Percentiles rank a stretch among this genome's conserved stretches.
Conservation (phyloP, 495 filamentous ascomycete genomes). For the Thermothielavioides terrestris region DNA sequence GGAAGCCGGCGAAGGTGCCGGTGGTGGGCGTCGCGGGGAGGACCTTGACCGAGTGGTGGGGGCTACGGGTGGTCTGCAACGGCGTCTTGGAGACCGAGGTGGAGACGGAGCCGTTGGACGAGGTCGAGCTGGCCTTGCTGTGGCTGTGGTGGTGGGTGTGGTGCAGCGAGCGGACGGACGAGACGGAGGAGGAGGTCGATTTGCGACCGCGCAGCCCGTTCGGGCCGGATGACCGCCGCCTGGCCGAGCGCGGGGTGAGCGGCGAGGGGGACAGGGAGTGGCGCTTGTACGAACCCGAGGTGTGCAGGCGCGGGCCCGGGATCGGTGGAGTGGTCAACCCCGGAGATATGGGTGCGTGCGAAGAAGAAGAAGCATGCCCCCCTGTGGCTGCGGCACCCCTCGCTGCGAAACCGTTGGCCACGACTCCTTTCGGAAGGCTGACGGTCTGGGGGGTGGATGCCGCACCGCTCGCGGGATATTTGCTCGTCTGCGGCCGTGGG, state of each 20-base stretch:
- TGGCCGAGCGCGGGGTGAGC: slow-evolving; percentile 76
- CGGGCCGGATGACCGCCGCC: slow-evolving; percentile 59
- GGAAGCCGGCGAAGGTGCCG: slow-evolving; percentile 69
- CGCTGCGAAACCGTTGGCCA: slow-evolving; percentile 28
- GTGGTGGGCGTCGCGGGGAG: slow-evolving; percentile 83
- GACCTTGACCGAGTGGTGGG: slow-evolving; percentile 87
- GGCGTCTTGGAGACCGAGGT: slow-evolving; percentile 59
- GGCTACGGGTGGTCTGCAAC: slow-evolving; percentile 54
- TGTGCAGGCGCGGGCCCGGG: slow-evolving; percentile 38
- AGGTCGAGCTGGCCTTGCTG: slow-evolving; percentile 89
- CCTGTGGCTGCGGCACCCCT: background rate
- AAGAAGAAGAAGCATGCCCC: no score
- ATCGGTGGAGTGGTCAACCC: slow-evolving; percentile 33
- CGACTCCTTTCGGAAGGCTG: slow-evolving; percentile 27
- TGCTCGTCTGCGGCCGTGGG: slow-evolving; percentile 47
- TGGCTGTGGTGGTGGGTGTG: slow-evolving; percentile 80
- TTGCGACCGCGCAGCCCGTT: slow-evolving; percentile 74
- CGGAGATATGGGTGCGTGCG: slow-evolving; percentile 8
- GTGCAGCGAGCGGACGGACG: slow-evolving; percentile 85
- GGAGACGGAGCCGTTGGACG: slow-evolving; percentile 66
- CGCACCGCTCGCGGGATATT: slow-evolving; percentile 32
- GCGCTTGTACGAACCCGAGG: slow-evolving; percentile 54
- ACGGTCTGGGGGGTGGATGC: slow-evolving; percentile 16
- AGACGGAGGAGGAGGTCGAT: slow-evolving; percentile 92
- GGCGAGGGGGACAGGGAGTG: slow-evolving; percentile 86